Conservation (phyloP, 176 grass and related monocot genomes). For the Oryza australiensis region DNA sequence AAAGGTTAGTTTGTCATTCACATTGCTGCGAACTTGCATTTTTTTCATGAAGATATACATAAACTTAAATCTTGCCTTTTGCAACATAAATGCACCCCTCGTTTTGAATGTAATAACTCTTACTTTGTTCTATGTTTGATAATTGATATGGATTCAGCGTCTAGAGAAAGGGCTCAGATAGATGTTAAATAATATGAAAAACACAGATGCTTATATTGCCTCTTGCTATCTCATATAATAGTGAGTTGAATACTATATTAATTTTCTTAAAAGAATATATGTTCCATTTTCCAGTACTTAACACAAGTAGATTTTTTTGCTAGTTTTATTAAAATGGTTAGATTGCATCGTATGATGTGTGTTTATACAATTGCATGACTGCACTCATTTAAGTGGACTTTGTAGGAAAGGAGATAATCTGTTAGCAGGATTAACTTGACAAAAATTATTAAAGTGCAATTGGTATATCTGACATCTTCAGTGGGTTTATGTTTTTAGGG, state of each 20-base stretch:
- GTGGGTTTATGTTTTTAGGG: not conserved
- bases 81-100: not conserved
- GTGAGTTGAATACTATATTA: not conserved
- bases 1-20: constrained; percentile 70
- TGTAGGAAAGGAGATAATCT: not conserved
- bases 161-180: constrained; percentile 1
- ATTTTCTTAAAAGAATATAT: not conserved
- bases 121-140: constrained; percentile 1
- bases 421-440: not conserved
- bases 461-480: not conserved
- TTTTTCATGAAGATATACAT: not conserved
- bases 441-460: not conserved
- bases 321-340: constrained; percentile 4
- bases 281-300: not conserved
- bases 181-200: not conserved
- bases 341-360: not conserved
- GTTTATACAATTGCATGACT: not conserved
- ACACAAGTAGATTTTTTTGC: constrained; percentile 6
- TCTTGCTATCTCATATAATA: not conserved
- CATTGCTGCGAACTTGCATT: not conserved
- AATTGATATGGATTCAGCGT: constrained; percentile 14
- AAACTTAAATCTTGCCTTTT: constrained; percentile 1
- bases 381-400: not conserved
- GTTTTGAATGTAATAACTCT: not conserved
- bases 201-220: not conserved